Conservation (phyloP, 345 rosid genomes). For the Euphorbia pulcherrima region DNA sequence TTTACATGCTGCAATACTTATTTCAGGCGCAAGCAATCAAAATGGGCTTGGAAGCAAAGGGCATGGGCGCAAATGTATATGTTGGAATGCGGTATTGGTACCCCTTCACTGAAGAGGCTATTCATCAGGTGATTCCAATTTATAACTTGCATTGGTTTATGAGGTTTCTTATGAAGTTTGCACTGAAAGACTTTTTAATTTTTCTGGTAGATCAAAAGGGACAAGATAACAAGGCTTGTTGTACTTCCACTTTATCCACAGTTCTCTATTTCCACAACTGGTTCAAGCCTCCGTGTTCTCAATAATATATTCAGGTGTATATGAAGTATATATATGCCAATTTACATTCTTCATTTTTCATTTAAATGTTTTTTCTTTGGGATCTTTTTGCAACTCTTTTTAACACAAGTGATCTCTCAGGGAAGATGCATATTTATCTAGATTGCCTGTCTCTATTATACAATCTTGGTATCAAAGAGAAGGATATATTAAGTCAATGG, state of each 20-base stretch:
- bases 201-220: constrained; percentile 61
- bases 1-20: constrained; percentile 3
- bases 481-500: constrained; percentile 85
- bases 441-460: constrained; percentile 70
- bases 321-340: constrained; percentile 33
- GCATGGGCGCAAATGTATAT: constrained; percentile 56
- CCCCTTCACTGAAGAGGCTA: constrained; percentile 91
- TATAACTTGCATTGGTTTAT: background rate
- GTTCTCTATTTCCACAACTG: constrained; percentile 88
- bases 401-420: constrained; percentile 42
- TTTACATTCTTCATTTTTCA: background rate
- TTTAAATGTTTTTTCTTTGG: background rate
- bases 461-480: constrained; percentile 82
- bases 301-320: constrained; percentile 61
- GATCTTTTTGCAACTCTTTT: constrained; percentile 12
- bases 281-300: constrained; percentile 84
- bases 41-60: constrained; percentile 60
- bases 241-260: constrained; percentile 97
- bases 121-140: constrained; percentile 53
- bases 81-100: constrained; percentile 93
- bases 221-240: constrained; percentile 74
- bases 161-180: background rate
- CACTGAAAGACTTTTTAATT: background rate
- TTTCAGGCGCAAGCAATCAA: constrained; percentile 66
- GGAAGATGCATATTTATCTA: constrained; percentile 64